Evolutionary conservation across 139 green algal genomes (phyloP).

Genomic region (Coelastrella sp.): DNA sequence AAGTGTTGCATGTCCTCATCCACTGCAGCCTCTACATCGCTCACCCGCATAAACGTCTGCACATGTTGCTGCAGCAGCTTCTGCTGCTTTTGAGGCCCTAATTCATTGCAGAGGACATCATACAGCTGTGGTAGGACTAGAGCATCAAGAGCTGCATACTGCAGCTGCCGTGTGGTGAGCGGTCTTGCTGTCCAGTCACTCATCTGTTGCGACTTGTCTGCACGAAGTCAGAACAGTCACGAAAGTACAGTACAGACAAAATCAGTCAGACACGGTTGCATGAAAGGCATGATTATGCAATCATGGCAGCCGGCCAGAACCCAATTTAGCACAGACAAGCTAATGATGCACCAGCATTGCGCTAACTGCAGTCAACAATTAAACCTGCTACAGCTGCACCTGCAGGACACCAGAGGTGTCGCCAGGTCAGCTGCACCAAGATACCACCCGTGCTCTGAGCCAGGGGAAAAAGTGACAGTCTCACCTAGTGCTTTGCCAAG

Average conservation of each 20-base stretch:
- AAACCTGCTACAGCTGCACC: too few species aligned
- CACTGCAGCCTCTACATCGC: not conserved
- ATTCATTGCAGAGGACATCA: slow-evolving; percentile 14
- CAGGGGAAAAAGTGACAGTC: not conserved
- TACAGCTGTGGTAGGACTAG: slow-evolving; percentile 59
- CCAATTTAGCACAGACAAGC: too few species aligned
- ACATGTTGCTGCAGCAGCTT: slow-evolving; percentile 38
- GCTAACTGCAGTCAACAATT: too few species aligned
- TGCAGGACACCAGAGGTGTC: too few species aligned
- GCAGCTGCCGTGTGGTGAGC: slow-evolving; percentile 69
- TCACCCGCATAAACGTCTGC: not conserved
- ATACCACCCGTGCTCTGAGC: not conserved
- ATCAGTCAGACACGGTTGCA: not conserved
- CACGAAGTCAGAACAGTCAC: not conserved
- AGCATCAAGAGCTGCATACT: slow-evolving; percentile 79
- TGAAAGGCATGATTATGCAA: not conserved
- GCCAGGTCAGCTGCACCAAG: not conserved
- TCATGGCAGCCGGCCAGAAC: too few species aligned
- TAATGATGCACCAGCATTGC: too few species aligned
- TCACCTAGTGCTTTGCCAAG: slow-evolving; percentile 77
- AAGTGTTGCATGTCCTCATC: not conserved
- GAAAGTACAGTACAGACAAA: not conserved
- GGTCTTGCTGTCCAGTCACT: slow-evolving; percentile 76
- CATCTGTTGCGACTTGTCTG: slow-evolving; percentile 74
- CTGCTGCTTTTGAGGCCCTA: slow-evolving; percentile 28